Evolutionary conservation across 805 yeast species (phyloP).

Genomic region (Candida piceae): DNA sequence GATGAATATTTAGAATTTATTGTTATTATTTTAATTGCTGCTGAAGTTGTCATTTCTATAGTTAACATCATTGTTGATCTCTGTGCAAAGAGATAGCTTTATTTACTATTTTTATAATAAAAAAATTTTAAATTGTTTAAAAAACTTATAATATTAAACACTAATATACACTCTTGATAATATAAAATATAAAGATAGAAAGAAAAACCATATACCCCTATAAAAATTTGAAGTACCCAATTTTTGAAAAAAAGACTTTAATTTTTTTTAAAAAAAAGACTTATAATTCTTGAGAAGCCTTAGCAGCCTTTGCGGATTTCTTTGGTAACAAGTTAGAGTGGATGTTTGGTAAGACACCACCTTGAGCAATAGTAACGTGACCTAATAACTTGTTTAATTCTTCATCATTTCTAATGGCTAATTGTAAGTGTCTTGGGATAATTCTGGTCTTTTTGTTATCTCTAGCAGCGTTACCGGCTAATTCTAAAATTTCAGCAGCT

Average conservation of each 20-base stretch:
- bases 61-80: constrained; percentile 58
- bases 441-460: constrained; percentile 98
- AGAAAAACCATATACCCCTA: too few relatives aligned
- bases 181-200: constrained; percentile 10
- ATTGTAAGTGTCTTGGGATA: constrained; percentile 96
- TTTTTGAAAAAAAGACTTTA: too few relatives aligned
- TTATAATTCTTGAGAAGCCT: constrained; percentile 58
- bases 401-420: constrained; percentile 98
- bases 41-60: constrained; percentile 84
- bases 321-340: constrained; percentile 82
- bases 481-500: constrained; percentile 96
- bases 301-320: constrained; percentile 46
- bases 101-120: too few relatives aligned
- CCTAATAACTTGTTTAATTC: constrained; percentile 90
- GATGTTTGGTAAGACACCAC: constrained; percentile 98
- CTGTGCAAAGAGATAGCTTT: constrained; percentile 18
- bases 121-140: constrained; percentile 8
- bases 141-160: constrained; percentile 17
- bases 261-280: constrained; percentile 1
- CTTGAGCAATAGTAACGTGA: constrained; percentile 96
- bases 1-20: constrained; percentile 89
- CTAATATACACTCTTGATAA: constrained; percentile 26
- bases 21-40: constrained; percentile 85
- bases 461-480: constrained; percentile 98
- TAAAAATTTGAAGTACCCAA: too few relatives aligned